These are phyloP conservation scores for Termitomyces eurrhizus DNA, from an alignment of 768 basidiomycete species.

Conservation along the genomic window DNA sequence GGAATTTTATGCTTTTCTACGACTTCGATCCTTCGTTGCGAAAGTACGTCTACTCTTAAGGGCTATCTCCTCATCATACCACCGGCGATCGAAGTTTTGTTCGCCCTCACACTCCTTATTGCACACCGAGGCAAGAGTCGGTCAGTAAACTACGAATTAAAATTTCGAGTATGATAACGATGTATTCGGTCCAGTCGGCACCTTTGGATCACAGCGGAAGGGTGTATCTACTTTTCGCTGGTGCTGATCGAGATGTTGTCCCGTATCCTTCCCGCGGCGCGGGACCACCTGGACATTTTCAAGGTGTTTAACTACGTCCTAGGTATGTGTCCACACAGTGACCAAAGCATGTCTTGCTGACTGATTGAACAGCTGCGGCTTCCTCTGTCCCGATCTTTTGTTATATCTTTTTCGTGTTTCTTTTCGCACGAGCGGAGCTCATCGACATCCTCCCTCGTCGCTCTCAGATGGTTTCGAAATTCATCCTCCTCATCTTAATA, in stretches of 20 bases:
- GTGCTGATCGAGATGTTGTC: slow-evolving; percentile 59
- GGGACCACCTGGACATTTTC: slow-evolving; percentile 37
- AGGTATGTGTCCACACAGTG: slow-evolving; percentile 40
- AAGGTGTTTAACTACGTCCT: slow-evolving; percentile 53
- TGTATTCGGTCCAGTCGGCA: slow-evolving; percentile 37
- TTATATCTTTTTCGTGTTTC: slow-evolving; percentile 59
- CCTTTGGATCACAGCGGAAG: slow-evolving; percentile 58
- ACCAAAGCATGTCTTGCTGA: not conserved
- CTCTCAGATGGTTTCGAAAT: slow-evolving; percentile 39
- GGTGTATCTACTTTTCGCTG: slow-evolving; percentile 55
- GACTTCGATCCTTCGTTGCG: slow-evolving; percentile 69
- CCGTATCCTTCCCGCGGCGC: slow-evolving; percentile 49
- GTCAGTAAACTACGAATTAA: slow-evolving; percentile 30
- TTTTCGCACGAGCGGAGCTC: slow-evolving; percentile 50
- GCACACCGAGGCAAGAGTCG: slow-evolving; percentile 43
- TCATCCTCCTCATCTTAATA: slow-evolving; percentile 48
- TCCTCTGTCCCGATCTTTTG: slow-evolving; percentile 66
- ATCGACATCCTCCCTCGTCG: slow-evolving; percentile 48
- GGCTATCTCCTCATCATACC: slow-evolving; percentile 55
- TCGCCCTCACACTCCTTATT: slow-evolving; percentile 49
- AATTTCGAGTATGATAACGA: not conserved
- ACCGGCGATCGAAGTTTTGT: slow-evolving; percentile 57
- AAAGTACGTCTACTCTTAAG: slow-evolving; percentile 44
- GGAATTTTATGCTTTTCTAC: slow-evolving; percentile 65
- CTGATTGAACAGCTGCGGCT: slow-evolving; percentile 35